Percentiles rank a stretch among this genome's conserved stretches.
Evolutionary conservation across 106 monocot genomes (phyloP).

Genomic region (Phalaenopsis aphrodite): DNA sequence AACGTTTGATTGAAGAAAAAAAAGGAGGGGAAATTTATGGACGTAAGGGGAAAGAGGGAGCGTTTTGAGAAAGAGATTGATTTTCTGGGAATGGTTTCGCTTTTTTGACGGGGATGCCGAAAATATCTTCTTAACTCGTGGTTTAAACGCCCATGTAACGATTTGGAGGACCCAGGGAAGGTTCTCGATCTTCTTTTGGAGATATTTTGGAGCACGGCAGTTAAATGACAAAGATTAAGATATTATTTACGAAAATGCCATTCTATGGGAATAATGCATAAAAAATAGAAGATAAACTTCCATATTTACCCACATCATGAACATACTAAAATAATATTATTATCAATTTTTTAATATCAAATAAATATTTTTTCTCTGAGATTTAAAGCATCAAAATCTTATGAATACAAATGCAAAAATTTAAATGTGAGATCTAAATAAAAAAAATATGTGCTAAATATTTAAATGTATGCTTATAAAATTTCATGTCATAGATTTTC

Average conservation of each 20-base stretch:
- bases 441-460: too few species aligned
- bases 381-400: too few species aligned
- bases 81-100: neutral
- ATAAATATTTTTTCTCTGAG: too few species aligned
- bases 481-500: too few species aligned
- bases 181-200: neutral
- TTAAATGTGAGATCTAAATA: too few species aligned
- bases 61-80: neutral
- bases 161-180: neutral
- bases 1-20: neutral
- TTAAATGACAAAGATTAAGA: neutral
- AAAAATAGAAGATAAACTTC: too few species aligned
- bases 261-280: neutral
- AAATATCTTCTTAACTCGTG: neutral
- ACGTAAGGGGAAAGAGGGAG: neutral
- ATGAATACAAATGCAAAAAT: too few species aligned
- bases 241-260: constrained; percentile 1
- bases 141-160: neutral
- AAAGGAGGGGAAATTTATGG: neutral
- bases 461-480: too few species aligned
- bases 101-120: neutral
- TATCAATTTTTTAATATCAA: too few species aligned
- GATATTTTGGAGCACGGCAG: neutral
- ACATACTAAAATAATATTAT: too few species aligned
- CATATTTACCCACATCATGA: too few species aligned